Evolutionary conservation across 2,329 filamentous ascomycete genomes (phyloP).

Genomic region (Pyricularia sp.): DNA sequence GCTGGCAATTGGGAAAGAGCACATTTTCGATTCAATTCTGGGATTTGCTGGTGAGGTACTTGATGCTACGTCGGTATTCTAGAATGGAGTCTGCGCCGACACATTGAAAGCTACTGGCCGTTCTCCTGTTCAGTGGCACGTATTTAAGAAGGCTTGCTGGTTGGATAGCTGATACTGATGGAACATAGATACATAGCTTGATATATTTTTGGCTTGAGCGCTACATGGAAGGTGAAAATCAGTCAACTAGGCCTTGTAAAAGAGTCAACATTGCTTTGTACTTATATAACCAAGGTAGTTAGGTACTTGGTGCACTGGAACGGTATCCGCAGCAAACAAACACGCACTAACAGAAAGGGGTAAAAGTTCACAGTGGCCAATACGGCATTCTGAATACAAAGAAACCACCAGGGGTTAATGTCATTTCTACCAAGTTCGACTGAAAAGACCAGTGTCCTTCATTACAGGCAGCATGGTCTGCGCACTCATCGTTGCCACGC

Average conservation of each 20-base stretch:
- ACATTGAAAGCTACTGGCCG: not conserved
- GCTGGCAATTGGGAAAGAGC: not conserved
- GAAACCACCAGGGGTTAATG: not conserved
- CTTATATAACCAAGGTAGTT: no score
- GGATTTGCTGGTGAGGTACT: not conserved
- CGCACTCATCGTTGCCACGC: not conserved
- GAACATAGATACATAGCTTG: no score
- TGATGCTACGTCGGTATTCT: not conserved
- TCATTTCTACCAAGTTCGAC: not conserved
- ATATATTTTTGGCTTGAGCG: not conserved
- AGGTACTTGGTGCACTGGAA: no score
- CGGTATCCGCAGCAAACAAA: no score
- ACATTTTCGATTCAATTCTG: not conserved
- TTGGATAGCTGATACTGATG: no score
- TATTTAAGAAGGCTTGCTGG: no score
- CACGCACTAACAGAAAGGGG: no score
- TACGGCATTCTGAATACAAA: not conserved
- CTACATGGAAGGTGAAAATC: not conserved
- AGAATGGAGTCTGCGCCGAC: not conserved
- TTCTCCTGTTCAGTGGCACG: not conserved
- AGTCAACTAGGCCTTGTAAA: not conserved
- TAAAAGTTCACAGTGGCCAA: not conserved
- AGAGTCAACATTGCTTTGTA: no score
- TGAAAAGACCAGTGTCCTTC: not conserved
- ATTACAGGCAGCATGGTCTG: not conserved